phyloP scores from a whole-genome alignment of 495 filamentous ascomycete species.

The Podospora pseudopauciseta region DNA sequence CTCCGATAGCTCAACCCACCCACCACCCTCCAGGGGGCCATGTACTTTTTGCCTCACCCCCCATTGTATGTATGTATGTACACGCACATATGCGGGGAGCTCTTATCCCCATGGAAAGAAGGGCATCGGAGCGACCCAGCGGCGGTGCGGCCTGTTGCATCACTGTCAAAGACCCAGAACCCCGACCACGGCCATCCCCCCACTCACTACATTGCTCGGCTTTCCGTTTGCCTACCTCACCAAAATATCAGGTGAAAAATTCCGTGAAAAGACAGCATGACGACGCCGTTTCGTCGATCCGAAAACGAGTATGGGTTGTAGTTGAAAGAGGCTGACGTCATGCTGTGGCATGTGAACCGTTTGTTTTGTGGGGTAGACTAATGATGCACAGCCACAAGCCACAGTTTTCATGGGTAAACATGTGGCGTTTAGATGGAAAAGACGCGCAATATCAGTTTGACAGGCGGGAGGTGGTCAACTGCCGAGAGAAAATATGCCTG shows the following conservation, averaged over 20 bases:
- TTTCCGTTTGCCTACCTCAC: too few species aligned
- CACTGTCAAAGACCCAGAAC: slow-evolving; percentile 12
- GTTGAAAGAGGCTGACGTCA: background rate
- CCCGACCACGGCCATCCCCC: background rate
- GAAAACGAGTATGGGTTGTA: background rate
- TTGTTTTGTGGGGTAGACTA: background rate
- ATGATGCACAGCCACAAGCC: background rate
- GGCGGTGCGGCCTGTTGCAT: slow-evolving; percentile 18
- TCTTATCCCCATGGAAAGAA: background rate
- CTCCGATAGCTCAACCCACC: background rate
- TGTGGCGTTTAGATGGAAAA: background rate
- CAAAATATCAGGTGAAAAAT: too few species aligned
- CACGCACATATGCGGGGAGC: background rate
- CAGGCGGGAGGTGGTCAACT: background rate
- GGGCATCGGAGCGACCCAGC: background rate
- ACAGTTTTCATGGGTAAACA: background rate
- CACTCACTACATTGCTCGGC: too few species aligned
- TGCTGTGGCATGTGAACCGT: background rate
- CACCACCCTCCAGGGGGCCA: too few species aligned
- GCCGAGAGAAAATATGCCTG: background rate
- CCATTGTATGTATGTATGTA: too few species aligned
- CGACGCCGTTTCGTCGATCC: background rate
- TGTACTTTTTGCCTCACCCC: background rate
- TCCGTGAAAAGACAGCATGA: background rate
- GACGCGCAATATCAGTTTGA: background rate